phyloP scores from a whole-genome alignment of 192 early-diverging fungal genomes.

The Spinellus fusiger region DNA sequence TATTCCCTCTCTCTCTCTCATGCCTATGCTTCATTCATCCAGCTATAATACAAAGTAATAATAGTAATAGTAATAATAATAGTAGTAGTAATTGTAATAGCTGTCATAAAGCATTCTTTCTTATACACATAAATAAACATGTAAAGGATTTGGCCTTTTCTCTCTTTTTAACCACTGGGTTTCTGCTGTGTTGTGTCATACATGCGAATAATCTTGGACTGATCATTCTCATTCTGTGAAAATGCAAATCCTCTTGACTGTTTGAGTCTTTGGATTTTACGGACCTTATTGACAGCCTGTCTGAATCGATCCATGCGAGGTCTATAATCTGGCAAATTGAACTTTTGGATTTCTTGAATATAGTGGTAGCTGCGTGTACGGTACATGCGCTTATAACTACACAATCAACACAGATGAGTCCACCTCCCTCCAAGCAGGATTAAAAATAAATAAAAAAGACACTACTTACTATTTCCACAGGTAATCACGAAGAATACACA shows the following conservation, averaged over 20 bases:
- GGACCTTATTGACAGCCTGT: conserved; percentile 94
- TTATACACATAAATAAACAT: background rate
- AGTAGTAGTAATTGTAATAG: background rate
- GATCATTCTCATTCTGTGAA: conserved; percentile 91
- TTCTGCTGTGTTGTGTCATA: conserved; percentile 52
- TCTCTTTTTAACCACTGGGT: conserved; percentile 36
- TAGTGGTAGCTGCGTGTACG: conserved; percentile 83
- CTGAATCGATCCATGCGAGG: conserved; percentile 96
- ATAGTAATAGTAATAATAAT: too few species aligned
- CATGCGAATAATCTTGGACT: conserved; percentile 49
- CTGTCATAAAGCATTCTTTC: background rate
- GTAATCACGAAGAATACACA: conserved; percentile 83
- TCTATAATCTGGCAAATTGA: conserved; percentile 95
- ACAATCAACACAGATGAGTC: background rate
- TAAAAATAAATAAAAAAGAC: background rate
- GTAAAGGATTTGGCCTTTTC: background rate
- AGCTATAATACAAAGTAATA: too few species aligned
- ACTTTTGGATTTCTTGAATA: conserved; percentile 98
- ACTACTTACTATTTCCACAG: conserved; percentile 89
- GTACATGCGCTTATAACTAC: conserved; percentile 70
- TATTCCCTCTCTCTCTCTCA: too few species aligned
- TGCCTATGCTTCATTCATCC: too few species aligned
- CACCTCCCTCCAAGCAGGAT: background rate
- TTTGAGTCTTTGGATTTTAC: conserved; percentile 85
- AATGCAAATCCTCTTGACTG: conserved; percentile 92